phyloP scores from a whole-genome alignment of 2,329 filamentous ascomycete species.

The Ceratocystis harringtonii region DNA sequence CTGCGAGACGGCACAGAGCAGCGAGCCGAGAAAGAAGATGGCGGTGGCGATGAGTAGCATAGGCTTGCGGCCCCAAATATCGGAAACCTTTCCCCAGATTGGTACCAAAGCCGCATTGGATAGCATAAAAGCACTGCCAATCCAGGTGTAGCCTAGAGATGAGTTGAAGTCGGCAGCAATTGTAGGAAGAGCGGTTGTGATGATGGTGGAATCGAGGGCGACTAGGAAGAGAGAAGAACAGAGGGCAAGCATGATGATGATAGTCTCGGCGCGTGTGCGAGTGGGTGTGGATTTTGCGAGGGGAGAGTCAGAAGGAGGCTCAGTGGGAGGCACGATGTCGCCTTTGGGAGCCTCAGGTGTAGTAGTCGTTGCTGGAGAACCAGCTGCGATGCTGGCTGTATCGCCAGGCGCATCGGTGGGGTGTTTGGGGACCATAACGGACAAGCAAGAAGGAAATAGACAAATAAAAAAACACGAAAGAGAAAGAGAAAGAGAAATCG shows the following conservation, averaged over 20 bases:
- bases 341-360: slow-evolving; percentile 21
- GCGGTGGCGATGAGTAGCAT: slow-evolving; percentile 35
- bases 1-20: slow-evolving; percentile 36
- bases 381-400: background rate
- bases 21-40: slow-evolving; percentile 40
- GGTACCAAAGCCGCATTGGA: slow-evolving; percentile 52
- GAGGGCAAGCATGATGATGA: slow-evolving; percentile 29
- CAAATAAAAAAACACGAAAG: no score
- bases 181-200: slow-evolving; percentile 51
- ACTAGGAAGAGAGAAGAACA: slow-evolving; percentile 36
- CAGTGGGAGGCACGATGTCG: background rate
- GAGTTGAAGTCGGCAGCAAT: slow-evolving; percentile 50
- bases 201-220: slow-evolving; percentile 44
- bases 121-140: slow-evolving; percentile 59
- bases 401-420: background rate
- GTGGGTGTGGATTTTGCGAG: background rate
- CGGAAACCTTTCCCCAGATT: slow-evolving; percentile 51
- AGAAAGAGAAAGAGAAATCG: no score
- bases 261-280: slow-evolving; percentile 27
- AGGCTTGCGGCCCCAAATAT: slow-evolving; percentile 44
- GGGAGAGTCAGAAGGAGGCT: background rate
- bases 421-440: background rate
- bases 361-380: slow-evolving; percentile 13
- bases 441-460: no score
- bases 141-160: slow-evolving; percentile 59